Evolutionary conservation across 73 alveolate species (phyloP).

Genomic region (Tetrahymena borealis): DNA sequence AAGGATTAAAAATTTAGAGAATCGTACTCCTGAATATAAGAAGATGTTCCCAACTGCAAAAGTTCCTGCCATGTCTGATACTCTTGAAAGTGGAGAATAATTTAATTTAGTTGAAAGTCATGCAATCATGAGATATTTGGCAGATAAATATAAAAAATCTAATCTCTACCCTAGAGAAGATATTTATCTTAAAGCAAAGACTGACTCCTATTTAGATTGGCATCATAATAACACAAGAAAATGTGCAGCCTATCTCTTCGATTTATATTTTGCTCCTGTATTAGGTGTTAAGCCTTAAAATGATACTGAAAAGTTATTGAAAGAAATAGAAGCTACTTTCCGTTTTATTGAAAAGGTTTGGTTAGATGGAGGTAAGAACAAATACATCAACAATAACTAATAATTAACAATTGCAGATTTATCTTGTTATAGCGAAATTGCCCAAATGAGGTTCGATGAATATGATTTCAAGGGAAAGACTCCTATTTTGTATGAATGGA

Average conservation of each 20-base stretch:
- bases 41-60: conserved; percentile 33
- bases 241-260: neutral
- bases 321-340: neutral
- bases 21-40: conserved; percentile 26
- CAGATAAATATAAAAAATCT: conserved; percentile 17
- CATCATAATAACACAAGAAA: conserved; percentile 49
- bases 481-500: neutral
- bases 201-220: conserved; percentile 57
- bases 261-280: neutral
- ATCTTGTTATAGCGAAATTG: neutral
- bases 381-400: neutral
- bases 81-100: conserved; percentile 27
- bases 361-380: neutral
- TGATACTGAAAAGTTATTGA: neutral
- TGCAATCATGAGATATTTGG: conserved; percentile 54
- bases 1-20: conserved; percentile 32
- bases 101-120: conserved; percentile 53
- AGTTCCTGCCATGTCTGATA: conserved; percentile 56
- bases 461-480: neutral
- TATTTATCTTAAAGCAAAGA: conserved; percentile 24
- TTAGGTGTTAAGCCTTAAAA: neutral
- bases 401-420: neutral
- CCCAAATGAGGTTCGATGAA: neutral
- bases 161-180: conserved; percentile 59
- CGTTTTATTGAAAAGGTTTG: neutral